These are phyloP conservation scores for Onygenales sp. DNA, from an alignment of 2,329 filamentous ascomycete genomes.

Conservation along the genomic window DNA sequence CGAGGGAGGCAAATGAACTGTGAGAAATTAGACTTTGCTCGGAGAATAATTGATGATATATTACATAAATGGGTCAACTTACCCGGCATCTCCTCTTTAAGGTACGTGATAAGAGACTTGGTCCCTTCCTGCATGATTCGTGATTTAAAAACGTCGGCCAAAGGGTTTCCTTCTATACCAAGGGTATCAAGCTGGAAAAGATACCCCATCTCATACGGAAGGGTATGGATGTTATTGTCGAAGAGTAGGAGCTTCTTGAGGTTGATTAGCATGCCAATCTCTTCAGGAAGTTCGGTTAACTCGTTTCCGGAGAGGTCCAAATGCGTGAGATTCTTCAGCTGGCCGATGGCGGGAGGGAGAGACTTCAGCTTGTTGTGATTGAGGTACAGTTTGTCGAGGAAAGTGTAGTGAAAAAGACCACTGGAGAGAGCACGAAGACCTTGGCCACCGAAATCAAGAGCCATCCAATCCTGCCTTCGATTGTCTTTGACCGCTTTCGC, in stretches of 20 bases:
- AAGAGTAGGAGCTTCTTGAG: constrained; percentile 78
- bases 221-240: constrained; percentile 73
- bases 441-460: constrained; percentile 92
- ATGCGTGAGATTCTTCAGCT: constrained; percentile 68
- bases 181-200: constrained; percentile 81
- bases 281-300: constrained; percentile 68
- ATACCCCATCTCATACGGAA: constrained; percentile 82
- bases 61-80: constrained; percentile 33
- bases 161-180: constrained; percentile 83
- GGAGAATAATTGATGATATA: not conserved
- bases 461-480: constrained; percentile 73
- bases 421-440: constrained; percentile 73
- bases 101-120: constrained; percentile 67
- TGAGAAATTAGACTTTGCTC: constrained; percentile 10
- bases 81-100: constrained; percentile 81
- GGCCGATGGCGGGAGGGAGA: constrained; percentile 72
- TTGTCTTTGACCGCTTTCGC: constrained; percentile 50
- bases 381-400: constrained; percentile 85
- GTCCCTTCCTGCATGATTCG: constrained; percentile 83
- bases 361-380: constrained; percentile 81
- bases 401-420: constrained; percentile 76
- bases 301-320: constrained; percentile 87
- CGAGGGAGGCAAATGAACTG: constrained; percentile 68
- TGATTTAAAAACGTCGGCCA: constrained; percentile 66
- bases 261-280: constrained; percentile 95